phyloP scores from a whole-genome alignment of 257 asterid genomes.

The Primulina tabacum region DNA sequence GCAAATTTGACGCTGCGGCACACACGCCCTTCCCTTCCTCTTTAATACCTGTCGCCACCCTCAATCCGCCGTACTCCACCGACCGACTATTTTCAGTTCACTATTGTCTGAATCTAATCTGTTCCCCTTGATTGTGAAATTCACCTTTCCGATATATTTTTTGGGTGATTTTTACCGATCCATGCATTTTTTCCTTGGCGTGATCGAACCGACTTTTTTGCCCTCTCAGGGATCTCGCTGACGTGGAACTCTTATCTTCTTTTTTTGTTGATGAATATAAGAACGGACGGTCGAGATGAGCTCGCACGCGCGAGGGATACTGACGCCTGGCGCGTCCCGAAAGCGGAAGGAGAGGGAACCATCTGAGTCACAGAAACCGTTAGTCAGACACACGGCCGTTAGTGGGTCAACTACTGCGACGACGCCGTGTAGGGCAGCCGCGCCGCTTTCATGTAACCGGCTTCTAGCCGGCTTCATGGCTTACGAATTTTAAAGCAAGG shows the following conservation, averaged over 20 bases:
- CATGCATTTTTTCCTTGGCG: not conserved
- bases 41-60: too few relatives aligned
- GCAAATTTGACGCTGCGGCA: not conserved
- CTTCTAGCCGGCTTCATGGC: constrained; percentile 77
- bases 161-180: too few relatives aligned
- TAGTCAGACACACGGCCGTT: constrained; percentile 35
- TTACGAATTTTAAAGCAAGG: constrained; percentile 51
- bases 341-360: constrained; percentile 60
- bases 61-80: not conserved
- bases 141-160: too few relatives aligned
- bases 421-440: constrained; percentile 30
- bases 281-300: constrained; percentile 55
- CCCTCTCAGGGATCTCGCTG: constrained; percentile 31
- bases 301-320: constrained; percentile 37
- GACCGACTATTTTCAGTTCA: too few relatives aligned
- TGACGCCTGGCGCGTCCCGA: constrained; percentile 43
- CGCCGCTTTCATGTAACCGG: constrained; percentile 32
- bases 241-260: constrained; percentile 30
- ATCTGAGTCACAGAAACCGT: constrained; percentile 37
- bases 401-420: constrained; percentile 16
- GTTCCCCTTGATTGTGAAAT: not conserved
- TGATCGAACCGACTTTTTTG: constrained; percentile 19
- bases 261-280: not conserved
- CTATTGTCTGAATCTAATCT: not conserved
- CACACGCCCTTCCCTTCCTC: not conserved